Percentiles rank a stretch among this genome's conserved stretches.
Conservation (phyloP, 768 basidiomycete species). For the Mycena rebaudengoi region DNA sequence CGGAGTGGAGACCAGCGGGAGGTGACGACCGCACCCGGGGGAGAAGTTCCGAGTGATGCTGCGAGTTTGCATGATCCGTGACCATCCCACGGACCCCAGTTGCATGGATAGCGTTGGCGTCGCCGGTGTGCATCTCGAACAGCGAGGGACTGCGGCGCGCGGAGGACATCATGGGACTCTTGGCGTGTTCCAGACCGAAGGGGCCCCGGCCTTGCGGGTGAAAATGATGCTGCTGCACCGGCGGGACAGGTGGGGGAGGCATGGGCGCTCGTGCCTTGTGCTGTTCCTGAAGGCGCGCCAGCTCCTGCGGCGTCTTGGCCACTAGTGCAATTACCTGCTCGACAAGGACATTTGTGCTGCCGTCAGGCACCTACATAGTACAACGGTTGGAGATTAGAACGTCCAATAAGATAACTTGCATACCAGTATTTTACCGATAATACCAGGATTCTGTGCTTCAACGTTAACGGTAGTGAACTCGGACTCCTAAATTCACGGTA, state of each 20-base stretch:
- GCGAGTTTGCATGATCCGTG: slow-evolving; percentile 7
- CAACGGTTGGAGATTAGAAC: not conserved
- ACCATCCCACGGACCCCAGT: slow-evolving; percentile 14
- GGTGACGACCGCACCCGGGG: no score
- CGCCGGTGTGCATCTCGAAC: not conserved
- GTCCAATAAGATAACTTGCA: slow-evolving; percentile 33
- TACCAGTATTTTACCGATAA: slow-evolving; percentile 87
- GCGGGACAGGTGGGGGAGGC: not conserved
- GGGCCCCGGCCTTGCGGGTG: not conserved
- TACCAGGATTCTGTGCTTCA: slow-evolving; percentile 88
- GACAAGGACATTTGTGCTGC: slow-evolving; percentile 54
- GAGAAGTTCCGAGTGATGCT: no score
- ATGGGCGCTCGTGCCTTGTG: not conserved
- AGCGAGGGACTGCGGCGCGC: not conserved
- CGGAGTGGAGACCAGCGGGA: no score
- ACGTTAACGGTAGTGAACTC: slow-evolving; percentile 88
- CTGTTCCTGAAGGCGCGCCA: not conserved
- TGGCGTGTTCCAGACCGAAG: not conserved
- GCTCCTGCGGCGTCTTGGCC: slow-evolving; percentile 59
- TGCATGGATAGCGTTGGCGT: not conserved
- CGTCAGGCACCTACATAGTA: slow-evolving; percentile 23
- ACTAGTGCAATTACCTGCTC: slow-evolving; percentile 76
- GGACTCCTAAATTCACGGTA: slow-evolving; percentile 58
- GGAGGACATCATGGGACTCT: not conserved
- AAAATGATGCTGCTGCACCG: not conserved